phyloP scores from a whole-genome alignment of 179 eudicot species.

The Beta lomatogona region DNA sequence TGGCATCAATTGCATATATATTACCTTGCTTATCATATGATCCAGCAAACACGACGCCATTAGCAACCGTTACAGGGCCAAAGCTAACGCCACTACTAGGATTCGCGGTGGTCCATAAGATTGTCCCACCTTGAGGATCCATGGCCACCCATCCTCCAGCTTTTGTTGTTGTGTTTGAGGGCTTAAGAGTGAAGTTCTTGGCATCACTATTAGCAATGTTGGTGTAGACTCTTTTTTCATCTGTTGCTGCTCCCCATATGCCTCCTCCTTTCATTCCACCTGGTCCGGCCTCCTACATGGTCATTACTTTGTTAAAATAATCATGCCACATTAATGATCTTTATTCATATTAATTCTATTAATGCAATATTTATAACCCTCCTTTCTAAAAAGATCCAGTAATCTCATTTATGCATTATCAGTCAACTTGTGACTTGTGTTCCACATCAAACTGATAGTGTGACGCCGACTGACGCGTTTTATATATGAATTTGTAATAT shows the following conservation, averaged over 20 bases:
- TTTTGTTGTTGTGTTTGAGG: slow-evolving; percentile 42
- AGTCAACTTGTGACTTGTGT: no score
- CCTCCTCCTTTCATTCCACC: slow-evolving; percentile 54
- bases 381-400: no score
- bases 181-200: slow-evolving; percentile 43
- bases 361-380: background rate
- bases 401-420: no score
- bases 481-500: no score
- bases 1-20: slow-evolving; percentile 44
- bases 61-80: slow-evolving; percentile 54
- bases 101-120: slow-evolving; percentile 50
- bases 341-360: no score
- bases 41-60: slow-evolving; percentile 52
- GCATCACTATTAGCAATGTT: slow-evolving; percentile 48
- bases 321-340: no score
- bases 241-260: slow-evolving; percentile 66
- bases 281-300: slow-evolving; percentile 53
- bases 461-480: no score
- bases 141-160: slow-evolving; percentile 59
- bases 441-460: no score
- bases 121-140: slow-evolving; percentile 39
- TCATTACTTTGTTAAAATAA: background rate
- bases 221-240: slow-evolving; percentile 44
- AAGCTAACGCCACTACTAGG: slow-evolving; percentile 40
- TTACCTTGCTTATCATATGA: slow-evolving; percentile 40